A percentile compares a stretch with the other conserved stretches of the same genome.
phyloP scores from a whole-genome alignment of 2,329 filamentous ascomycete genomes.

The Neopestalotiopsis sp. region DNA sequence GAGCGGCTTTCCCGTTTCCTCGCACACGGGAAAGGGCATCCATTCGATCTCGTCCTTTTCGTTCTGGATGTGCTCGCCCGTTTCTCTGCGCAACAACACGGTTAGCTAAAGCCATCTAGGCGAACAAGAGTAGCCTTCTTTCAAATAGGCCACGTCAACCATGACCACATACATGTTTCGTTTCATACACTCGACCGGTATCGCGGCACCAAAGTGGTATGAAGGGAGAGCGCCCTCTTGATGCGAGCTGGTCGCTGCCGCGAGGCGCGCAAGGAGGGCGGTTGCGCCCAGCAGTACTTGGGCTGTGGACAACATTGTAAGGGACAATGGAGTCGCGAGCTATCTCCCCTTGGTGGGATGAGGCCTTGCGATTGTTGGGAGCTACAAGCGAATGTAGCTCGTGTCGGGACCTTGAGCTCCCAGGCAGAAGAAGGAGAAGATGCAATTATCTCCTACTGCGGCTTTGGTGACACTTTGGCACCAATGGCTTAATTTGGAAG shows the following conservation, averaged over 20 bases:
- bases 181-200: constrained; percentile 76
- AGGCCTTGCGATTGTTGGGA: not conserved
- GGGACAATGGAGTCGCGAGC: not conserved
- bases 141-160: not conserved
- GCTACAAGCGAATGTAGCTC: constrained; percentile 16
- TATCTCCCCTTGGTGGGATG: constrained; percentile 7
- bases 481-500: not conserved
- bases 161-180: constrained; percentile 67
- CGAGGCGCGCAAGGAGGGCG: constrained; percentile 23
- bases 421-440: not conserved
- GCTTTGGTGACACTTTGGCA: constrained; percentile 1
- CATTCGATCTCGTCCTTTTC: constrained; percentile 84
- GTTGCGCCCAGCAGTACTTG: constrained; percentile 27
- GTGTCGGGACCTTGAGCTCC: not conserved
- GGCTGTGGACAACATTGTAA: constrained; percentile 30
- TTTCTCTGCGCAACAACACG: constrained; percentile 63
- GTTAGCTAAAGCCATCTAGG: not conserved
- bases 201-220: constrained; percentile 70
- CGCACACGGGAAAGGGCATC: constrained; percentile 88
- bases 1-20: constrained; percentile 83
- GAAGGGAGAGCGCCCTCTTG: constrained; percentile 57
- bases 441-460: not conserved
- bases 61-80: constrained; percentile 88
- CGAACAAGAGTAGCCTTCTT: not conserved
- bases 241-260: constrained; percentile 27